Conservation (phyloP, 2,329 filamentous ascomycete genomes). For the Aureobasidium sp. region DNA sequence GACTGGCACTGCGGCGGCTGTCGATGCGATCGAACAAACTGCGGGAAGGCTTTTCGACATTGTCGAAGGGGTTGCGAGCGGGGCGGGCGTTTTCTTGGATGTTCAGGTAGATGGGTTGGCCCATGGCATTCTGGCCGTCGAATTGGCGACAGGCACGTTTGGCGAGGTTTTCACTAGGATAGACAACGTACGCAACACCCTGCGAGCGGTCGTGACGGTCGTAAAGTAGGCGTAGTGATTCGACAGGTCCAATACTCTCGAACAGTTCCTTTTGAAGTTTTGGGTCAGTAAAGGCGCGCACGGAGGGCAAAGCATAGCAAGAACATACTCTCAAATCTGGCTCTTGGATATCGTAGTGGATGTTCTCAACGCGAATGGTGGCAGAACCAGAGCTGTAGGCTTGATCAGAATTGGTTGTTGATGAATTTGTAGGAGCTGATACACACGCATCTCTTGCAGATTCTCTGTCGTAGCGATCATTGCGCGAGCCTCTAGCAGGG, state of each 20-base stretch:
- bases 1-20: constrained; percentile 34
- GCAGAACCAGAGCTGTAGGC: constrained; percentile 35
- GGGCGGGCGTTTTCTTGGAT: constrained; percentile 44
- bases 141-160: constrained; percentile 69
- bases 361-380: constrained; percentile 76
- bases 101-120: constrained; percentile 66
- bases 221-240: constrained; percentile 65
- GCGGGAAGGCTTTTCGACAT: constrained; percentile 44
- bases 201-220: constrained; percentile 85
- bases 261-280: constrained; percentile 62
- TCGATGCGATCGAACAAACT: constrained; percentile 62
- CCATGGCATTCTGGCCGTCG: constrained; percentile 84
- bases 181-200: constrained; percentile 77
- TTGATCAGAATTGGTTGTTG: not conserved
- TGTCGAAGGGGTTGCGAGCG: constrained; percentile 43
- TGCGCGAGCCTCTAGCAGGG: constrained; percentile 17
- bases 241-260: constrained; percentile 64
- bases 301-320: not conserved
- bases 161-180: constrained; percentile 64
- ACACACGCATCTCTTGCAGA: constrained; percentile 23
- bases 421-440: not conserved
- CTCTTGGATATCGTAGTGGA: constrained; percentile 87
- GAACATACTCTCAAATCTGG: constrained; percentile 46
- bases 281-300: not conserved
- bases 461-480: constrained; percentile 25